phyloP scores from a whole-genome alignment of 768 basidiomycete genomes.

The Leccinum uliginosum region DNA sequence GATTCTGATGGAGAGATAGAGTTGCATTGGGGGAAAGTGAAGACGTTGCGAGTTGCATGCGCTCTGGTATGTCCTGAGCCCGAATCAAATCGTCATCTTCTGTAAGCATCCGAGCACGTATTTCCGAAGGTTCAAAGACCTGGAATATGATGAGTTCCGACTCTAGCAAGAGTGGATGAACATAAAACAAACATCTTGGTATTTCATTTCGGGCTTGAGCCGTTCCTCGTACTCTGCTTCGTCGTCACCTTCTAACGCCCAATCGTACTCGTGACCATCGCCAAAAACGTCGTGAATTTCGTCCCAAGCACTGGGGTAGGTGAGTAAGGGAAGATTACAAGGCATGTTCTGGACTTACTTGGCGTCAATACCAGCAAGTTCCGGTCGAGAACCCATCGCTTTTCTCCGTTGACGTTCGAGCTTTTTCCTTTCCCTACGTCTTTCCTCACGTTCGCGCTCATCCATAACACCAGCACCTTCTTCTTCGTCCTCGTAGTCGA shows the following conservation, averaged over 20 bases:
- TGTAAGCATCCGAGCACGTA: constrained; percentile 80
- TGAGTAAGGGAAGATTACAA: constrained; percentile 10
- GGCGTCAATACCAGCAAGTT: constrained; percentile 76
- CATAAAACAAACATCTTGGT: constrained; percentile 63
- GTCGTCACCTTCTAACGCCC: constrained; percentile 86
- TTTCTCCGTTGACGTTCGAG: constrained; percentile 64
- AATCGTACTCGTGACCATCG: constrained; percentile 93
- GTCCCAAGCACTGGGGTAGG: constrained; percentile 74
- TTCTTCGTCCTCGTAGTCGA: constrained; percentile 75
- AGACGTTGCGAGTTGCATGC: constrained; percentile 88
- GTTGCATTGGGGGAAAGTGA: constrained; percentile 68
- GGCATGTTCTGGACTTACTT: constrained; percentile 48
- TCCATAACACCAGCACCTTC: constrained; percentile 78
- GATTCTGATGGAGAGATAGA: constrained; percentile 54
- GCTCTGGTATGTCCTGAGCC: constrained; percentile 86
- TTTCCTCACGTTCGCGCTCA: constrained; percentile 71
- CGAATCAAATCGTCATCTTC: constrained; percentile 94
- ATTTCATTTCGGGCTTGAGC: constrained; percentile 71
- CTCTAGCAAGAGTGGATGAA: constrained; percentile 1
- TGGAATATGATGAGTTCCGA: constrained; percentile 30
- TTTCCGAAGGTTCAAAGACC: constrained; percentile 99
- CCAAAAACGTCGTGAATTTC: constrained; percentile 97
- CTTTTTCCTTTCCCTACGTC: constrained; percentile 59
- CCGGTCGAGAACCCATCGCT: constrained; percentile 60
- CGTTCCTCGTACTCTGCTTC: constrained; percentile 41